Evolutionary conservation across 352 stramenopile genomes (phyloP), one percentile per base, ranked within the genome.

Genomic region (Globisporangium mamillatum): DNA sequence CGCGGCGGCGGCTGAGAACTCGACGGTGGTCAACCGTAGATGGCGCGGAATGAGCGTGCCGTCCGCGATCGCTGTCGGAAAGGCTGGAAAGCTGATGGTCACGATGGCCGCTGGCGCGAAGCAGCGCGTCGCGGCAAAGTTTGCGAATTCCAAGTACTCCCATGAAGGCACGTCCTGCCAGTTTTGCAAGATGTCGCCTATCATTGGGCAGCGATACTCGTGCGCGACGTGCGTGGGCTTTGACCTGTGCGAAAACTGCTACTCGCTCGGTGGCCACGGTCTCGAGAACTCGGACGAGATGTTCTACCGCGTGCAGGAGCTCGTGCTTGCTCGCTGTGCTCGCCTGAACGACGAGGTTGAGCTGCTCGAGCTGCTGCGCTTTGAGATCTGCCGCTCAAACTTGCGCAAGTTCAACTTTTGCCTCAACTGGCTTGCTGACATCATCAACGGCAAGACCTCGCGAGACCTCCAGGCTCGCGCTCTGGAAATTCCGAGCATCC

Each of bases 341-440:
- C 83, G 84, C 8, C 71, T 95, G 8, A 72, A 68, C 1, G 75
- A 88, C 20, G 82, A 93, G 56, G 74, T 90, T 10, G 84, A 93
- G 52, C 74, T 93, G 50, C 69, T 95, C 18, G 88, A 93, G 73
- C 77, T 95, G 24, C 76, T 95, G 69, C 88, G 88, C 24, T 95
- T 93, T 64, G 88, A 95, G 70, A 95, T 95, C 60, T 95, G 88
- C 50, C 82, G 84, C 56, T 90, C 81, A n/a, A 94, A 92, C 48
- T 62, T 94, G 65, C 87, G 87, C 70, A 94, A 94, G 70, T 94
- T 93, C 60, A 91, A 74, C 48, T 94, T 94, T 60, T 91, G 84
- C 29, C 76, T 92, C 65, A 91, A 93, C 63, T 94, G 87, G 87
- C 71, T 94, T 29, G 85, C 84, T 48, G 87, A 94, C 64, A 91